phyloP scores from a whole-genome alignment of 1,284 basidiomycete species.

The Trametes hirsuta region DNA sequence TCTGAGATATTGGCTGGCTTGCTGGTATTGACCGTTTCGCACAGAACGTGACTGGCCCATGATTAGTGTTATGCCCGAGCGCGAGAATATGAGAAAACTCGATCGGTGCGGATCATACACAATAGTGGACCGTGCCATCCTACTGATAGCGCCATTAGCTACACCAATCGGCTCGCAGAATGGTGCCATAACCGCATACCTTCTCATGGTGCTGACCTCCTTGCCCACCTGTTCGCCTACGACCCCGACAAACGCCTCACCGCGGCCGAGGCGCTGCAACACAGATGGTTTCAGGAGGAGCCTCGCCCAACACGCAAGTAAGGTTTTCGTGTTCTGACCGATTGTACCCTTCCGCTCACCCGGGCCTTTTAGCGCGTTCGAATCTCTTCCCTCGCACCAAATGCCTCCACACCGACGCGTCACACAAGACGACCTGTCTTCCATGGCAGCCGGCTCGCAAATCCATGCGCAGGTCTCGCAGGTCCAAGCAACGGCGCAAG shows the following conservation, averaged over 20 bases:
- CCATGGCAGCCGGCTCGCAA: slow-evolving; percentile 57
- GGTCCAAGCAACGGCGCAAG: slow-evolving; percentile 43
- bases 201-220: slow-evolving; percentile 78
- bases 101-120: slow-evolving; percentile 52
- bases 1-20: neutral
- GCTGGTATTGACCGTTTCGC: slow-evolving; percentile 1
- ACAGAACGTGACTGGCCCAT: slow-evolving; percentile 87
- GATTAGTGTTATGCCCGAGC: slow-evolving; percentile 88
- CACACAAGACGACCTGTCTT: slow-evolving; percentile 78
- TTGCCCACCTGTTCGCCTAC: slow-evolving; percentile 85
- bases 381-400: slow-evolving; percentile 56
- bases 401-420: slow-evolving; percentile 75
- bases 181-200: slow-evolving; percentile 81
- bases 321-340: slow-evolving; percentile 27
- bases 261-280: slow-evolving; percentile 79
- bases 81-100: slow-evolving; percentile 79
- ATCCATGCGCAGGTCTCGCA: slow-evolving; percentile 41
- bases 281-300: slow-evolving; percentile 83
- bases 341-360: neutral
- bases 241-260: slow-evolving; percentile 89
- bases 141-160: slow-evolving; percentile 44
- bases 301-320: slow-evolving; percentile 77
- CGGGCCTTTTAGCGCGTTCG: slow-evolving; percentile 55
- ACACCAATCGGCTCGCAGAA: slow-evolving; percentile 65
- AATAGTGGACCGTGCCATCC: neutral